Conservation (phyloP, 2,329 filamentous ascomycete species). For the Ophiostoma sp. region DNA sequence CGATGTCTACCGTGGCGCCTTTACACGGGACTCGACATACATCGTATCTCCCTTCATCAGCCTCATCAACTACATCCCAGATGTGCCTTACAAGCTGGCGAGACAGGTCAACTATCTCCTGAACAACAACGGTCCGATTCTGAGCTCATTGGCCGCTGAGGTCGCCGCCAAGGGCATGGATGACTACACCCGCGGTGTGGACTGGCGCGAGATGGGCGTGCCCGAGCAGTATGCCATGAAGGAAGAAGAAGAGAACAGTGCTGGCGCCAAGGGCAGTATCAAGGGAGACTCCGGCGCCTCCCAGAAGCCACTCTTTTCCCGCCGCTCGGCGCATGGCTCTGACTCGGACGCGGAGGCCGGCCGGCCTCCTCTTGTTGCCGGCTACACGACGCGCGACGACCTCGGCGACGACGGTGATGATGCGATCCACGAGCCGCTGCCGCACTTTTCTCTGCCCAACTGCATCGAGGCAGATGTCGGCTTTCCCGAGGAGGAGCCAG, state of each 20-base stretch:
- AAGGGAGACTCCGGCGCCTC: neutral
- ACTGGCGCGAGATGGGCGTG: constrained; percentile 45
- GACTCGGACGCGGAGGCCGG: constrained; percentile 31
- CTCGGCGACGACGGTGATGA: constrained; percentile 82
- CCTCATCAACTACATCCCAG: constrained; percentile 66
- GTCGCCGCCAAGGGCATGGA: constrained; percentile 6
- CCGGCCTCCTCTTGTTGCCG: constrained; percentile 47
- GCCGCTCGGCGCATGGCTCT: constrained; percentile 4
- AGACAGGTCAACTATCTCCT: constrained; percentile 58
- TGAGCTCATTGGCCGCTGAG: constrained; percentile 31
- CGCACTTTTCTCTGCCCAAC: constrained; percentile 75
- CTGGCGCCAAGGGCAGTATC: constrained; percentile 1
- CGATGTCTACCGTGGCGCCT: constrained; percentile 87
- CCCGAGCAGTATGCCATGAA: constrained; percentile 40
- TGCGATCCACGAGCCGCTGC: constrained; percentile 69
- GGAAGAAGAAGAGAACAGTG: constrained; percentile 24
- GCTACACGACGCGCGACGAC: constrained; percentile 88
- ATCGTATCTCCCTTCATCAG: constrained; percentile 85
- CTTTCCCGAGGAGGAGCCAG: constrained; percentile 56
- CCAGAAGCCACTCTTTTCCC: constrained; percentile 17
- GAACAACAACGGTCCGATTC: constrained; percentile 50
- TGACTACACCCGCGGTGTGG: constrained; percentile 29
- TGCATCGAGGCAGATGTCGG: constrained; percentile 65
- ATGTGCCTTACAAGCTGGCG: constrained; percentile 74
- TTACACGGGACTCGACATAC: constrained; percentile 81